Percentiles rank a stretch among this genome's conserved stretches.
Evolutionary conservation across 495 filamentous ascomycete species (phyloP).

Genomic region (Penicillium alfredii): DNA sequence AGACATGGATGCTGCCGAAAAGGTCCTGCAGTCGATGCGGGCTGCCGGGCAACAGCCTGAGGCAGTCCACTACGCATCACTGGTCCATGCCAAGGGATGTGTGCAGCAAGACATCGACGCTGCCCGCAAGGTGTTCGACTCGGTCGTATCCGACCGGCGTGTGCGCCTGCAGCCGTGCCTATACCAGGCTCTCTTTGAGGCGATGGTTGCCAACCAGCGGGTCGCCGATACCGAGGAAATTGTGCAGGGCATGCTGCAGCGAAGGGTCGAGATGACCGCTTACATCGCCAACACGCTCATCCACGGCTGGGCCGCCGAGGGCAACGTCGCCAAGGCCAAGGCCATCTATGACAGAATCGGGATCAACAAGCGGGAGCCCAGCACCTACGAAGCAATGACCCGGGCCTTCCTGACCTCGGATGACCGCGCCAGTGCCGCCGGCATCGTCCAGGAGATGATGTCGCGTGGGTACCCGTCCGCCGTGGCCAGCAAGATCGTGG

Average conservation of each 20-base stretch:
- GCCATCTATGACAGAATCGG: slow-evolving; percentile 71
- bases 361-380: slow-evolving; percentile 77
- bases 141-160: slow-evolving; percentile 57
- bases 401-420: slow-evolving; percentile 82
- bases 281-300: slow-evolving; percentile 99
- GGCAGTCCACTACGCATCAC: slow-evolving; percentile 88
- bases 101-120: slow-evolving; percentile 84
- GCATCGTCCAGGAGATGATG: slow-evolving; percentile 84
- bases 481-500: slow-evolving; percentile 84
- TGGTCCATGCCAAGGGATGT: slow-evolving; percentile 95
- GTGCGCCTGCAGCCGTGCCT: slow-evolving; percentile 74
- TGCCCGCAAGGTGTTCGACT: slow-evolving; percentile 75
- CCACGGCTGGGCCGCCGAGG: slow-evolving; percentile 88
- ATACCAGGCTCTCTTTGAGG: slow-evolving; percentile 92
- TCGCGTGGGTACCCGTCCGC: slow-evolving; percentile 84
- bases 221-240: slow-evolving; percentile 70
- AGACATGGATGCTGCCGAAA: slow-evolving; percentile 85
- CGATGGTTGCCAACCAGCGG: slow-evolving; percentile 89
- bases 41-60: slow-evolving; percentile 70
- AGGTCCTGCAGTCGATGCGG: slow-evolving; percentile 72
- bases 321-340: slow-evolving; percentile 71
- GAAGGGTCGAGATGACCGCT: slow-evolving; percentile 77
- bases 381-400: slow-evolving; percentile 99
- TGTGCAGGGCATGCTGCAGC: slow-evolving; percentile 64
- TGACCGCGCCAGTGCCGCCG: slow-evolving; percentile 65